Evolutionary conservation across 208 protist genomes (phyloP).

Genomic region (Trypanosoma brucei): DNA sequence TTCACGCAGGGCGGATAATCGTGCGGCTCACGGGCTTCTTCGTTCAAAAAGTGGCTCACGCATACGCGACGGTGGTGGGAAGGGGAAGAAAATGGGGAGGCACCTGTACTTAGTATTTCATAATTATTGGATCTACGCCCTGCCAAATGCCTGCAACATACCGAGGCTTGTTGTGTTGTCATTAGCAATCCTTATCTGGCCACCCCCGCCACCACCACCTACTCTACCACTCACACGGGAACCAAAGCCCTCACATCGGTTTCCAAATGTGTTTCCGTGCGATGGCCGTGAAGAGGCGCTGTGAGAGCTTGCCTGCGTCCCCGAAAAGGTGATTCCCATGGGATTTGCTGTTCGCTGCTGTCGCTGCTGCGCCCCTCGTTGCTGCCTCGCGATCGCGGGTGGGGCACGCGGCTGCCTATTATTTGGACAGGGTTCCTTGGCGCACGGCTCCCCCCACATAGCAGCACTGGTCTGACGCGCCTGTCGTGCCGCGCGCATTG

Average conservation of each 20-base stretch:
- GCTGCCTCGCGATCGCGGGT: conserved; percentile 53
- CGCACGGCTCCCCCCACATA: conserved; percentile 46
- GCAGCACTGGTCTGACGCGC: conserved; percentile 16
- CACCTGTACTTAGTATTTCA: neutral
- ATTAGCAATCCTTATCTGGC: conserved; percentile 56
- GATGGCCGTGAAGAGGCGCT: conserved; percentile 5
- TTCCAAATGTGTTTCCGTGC: conserved; percentile 31
- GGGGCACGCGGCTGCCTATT: conserved; percentile 31
- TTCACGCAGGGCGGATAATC: too few relatives aligned
- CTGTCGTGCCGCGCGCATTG: conserved; percentile 41
- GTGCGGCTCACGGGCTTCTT: too few relatives aligned
- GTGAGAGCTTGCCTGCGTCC: neutral
- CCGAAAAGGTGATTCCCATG: neutral
- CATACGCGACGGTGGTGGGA: too few relatives aligned
- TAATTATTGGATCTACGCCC: conserved; percentile 30
- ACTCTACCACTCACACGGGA: conserved; percentile 15
- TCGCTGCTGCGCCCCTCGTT: conserved; percentile 37
- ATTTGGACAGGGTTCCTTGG: neutral
- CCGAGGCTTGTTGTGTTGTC: conserved; percentile 83
- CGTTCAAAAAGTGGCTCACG: too few relatives aligned
- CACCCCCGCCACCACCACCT: conserved; percentile 30
- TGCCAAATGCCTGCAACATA: conserved; percentile 81
- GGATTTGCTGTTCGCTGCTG: conserved; percentile 12
- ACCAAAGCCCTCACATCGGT: conserved; percentile 22
- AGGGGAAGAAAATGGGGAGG: neutral